Percentiles rank a stretch among this genome's conserved stretches.
phyloP scores from a whole-genome alignment of 441 rosid genomes.

The Pelargonium fulgidum region DNA sequence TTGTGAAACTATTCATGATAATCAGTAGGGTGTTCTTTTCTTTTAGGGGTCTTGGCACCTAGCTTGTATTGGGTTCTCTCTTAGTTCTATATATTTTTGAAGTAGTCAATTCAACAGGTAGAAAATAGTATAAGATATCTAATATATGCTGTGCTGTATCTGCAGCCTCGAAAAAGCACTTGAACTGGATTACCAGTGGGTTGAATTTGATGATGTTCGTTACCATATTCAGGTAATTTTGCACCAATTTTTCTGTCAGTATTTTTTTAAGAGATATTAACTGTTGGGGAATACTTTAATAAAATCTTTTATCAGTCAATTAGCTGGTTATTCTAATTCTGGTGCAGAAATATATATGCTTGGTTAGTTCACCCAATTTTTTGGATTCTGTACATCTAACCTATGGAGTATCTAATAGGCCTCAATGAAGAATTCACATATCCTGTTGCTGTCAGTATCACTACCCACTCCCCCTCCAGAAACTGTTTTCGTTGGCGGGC shows the following conservation, averaged over 20 bases:
- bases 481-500: conserved; percentile 67
- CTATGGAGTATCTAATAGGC: not conserved
- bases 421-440: conserved; percentile 70
- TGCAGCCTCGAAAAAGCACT: conserved; percentile 80
- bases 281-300: not conserved
- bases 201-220: conserved; percentile 84
- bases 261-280: not conserved
- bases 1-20: not conserved
- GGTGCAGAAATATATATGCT: too few species aligned
- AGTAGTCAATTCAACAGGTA: not conserved
- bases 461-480: conserved; percentile 83
- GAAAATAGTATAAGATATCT: not conserved
- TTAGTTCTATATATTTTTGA: not conserved
- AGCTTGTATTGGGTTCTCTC: not conserved
- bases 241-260: not conserved
- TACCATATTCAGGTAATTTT: conserved; percentile 77
- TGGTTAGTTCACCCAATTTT: not conserved
- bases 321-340: not conserved
- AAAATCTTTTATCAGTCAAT: not conserved
- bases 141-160: conserved; percentile 4
- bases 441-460: conserved; percentile 62
- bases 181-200: conserved; percentile 85
- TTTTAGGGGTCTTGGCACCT: not conserved
- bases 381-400: conserved; percentile 19
- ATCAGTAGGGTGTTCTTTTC: not conserved